phyloP scores from a whole-genome alignment of 441 rosid genomes.

The Biscutella auriculata region DNA sequence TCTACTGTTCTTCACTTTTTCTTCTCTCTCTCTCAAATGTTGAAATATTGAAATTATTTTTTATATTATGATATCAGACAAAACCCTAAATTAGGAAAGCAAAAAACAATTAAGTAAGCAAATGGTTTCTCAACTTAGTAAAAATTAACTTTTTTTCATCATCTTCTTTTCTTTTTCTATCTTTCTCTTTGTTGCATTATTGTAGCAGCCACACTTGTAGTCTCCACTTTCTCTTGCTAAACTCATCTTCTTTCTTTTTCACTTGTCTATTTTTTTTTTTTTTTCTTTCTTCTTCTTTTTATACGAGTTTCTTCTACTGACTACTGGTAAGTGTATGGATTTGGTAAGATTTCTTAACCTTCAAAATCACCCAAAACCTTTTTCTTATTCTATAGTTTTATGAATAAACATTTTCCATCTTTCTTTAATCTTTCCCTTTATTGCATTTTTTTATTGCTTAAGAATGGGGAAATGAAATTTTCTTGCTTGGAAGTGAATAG shows the following conservation, averaged over 20 bases:
- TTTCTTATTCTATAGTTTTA: not conserved
- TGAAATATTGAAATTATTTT: too few relatives aligned
- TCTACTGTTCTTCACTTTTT: not conserved
- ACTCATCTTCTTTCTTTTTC: conserved; percentile 9
- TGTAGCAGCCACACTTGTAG: conserved; percentile 18
- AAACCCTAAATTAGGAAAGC: conserved; percentile 26
- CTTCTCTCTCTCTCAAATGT: not conserved
- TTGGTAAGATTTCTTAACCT: conserved; percentile 20
- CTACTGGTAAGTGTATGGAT: conserved; percentile 16
- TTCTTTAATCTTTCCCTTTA: conserved; percentile 7
- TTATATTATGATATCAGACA: conserved; percentile 13
- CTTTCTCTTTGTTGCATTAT: conserved; percentile 10
- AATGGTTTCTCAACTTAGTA: conserved; percentile 18
- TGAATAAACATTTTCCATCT: conserved; percentile 6
- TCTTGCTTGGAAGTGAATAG: conserved; percentile 10
- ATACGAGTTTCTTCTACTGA: conserved; percentile 18
- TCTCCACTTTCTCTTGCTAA: conserved; percentile 14
- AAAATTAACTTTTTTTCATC: not conserved
- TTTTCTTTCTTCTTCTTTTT: not conserved
- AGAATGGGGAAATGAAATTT: not conserved
- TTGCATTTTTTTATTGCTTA: conserved; percentile 4
- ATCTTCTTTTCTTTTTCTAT: not conserved
- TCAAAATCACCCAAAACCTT: conserved; percentile 3
- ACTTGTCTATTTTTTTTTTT: not conserved
- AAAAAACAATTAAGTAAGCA: conserved; percentile 16